Evolutionary conservation across 2,329 filamentous ascomycete species (phyloP), one percentile per base, ranked within the genome.

Genomic region (Xylaria sp.): DNA sequence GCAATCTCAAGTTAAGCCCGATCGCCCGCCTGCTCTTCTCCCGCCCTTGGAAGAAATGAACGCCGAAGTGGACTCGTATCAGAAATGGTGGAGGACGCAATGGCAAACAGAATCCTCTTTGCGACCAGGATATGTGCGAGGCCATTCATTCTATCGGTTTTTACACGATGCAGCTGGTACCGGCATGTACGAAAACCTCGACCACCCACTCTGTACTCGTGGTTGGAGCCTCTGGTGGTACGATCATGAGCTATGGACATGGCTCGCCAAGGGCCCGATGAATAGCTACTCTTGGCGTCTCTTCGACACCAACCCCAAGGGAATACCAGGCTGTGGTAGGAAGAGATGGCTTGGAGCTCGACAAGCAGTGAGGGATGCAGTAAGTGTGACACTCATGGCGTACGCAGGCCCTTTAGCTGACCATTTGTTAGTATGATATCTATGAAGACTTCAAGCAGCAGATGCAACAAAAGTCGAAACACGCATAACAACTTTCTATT

Each of bases 141-240:
- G 56, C 0, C 66, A 77, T 60, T 41, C 66, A 3, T 77, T 77
- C 55, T 75, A 74, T 55, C 70, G 75, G 1, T 78, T 75, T 23
- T 65, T 78, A 25, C 76, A 78, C 65, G 68, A 67, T 4, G 66
- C 73, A 41, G 74, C 77, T 2, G 76, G 76, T 5, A 78, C 76
- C 1, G 75, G 72, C 13, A 59, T 77, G 23, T 77, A 75, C 46
- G 74, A 75, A n/a, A 64, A 74, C 23, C 52, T 76, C 41, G 75
- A 76, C 41, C 73, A 77, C 46, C 59, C 71, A 8, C 72, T 76
- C 9, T 71, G 70, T 9, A 60, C 62, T 9, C 70, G 71, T 6
- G 71, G 73, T 2, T 76, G 73, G 75, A 55, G 64, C 9, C 72
- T 78, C 0, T 73, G 75, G 73, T 75, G 73, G 73, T 41, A 64